Base-by-base conservation (phyloP, 2,329 filamentous ascomycete species). In the Diaporthe aspalathi region DNA sequence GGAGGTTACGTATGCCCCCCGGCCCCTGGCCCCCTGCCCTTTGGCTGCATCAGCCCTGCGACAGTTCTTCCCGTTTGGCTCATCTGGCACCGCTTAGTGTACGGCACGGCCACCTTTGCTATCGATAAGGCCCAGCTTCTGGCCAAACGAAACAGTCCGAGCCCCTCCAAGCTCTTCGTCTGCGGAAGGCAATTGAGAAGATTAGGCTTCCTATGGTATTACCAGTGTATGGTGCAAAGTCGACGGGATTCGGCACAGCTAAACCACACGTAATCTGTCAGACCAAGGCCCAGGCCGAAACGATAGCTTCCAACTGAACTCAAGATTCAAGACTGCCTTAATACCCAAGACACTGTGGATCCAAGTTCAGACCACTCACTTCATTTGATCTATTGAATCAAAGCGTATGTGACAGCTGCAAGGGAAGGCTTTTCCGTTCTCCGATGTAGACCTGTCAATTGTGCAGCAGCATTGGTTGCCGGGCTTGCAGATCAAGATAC, bases 41-140 rank as follows among this genome's bases (percentile, higher is more conserved):
- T n/a, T n/a, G n/a, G 35, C 27, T n/a, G 60, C 60, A 50, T 38
- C 60, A 65, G 60, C 60, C 60, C 60, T 65, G 60, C 60, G 60
- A 63, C 60, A 63, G n/a, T 49, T 43, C 49, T 35, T 49, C 43
- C 27, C 27, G 43, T 22, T 63, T 32, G 16, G 57, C 57, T 32
- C 24, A 45, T 62, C 45, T 32, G 43, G 57, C 57, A 35, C 27
- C 20, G 38, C 38, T 20, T 20, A 22, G 38, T 60, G 38, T n/a
- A n/a, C n/a, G n/a, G n/a, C 38, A 45, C 35, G 35, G 38, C 38
- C 57, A 8, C n/a, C n/a, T n/a, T n/a, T 32, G 27, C 60, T 50
- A 65, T 65, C 60, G 60, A 65, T 65, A 65, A 65, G 60, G 60
- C 14, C n/a, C 14, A 29, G 45, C 45, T 20, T 27, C 27, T 65